Evolutionary conservation across 805 yeast species (phyloP).

Genomic region (Saturnispora quitensis): DNA sequence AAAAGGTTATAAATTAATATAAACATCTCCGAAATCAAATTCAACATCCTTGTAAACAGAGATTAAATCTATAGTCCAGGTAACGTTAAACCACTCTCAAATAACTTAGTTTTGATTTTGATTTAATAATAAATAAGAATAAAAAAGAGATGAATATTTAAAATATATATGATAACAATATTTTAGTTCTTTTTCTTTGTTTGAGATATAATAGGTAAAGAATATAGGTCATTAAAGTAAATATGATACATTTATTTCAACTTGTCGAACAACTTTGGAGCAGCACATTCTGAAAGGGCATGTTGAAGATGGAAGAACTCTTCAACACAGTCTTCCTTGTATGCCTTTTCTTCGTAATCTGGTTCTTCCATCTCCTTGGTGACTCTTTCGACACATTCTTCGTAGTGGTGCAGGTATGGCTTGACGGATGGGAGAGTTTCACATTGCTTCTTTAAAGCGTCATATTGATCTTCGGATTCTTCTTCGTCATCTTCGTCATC

Average conservation of each 20-base stretch:
- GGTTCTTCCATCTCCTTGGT: slow-evolving; percentile 77
- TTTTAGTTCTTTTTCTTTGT: not conserved
- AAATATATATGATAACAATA: not conserved
- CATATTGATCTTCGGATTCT: slow-evolving; percentile 57
- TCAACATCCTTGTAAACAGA: no score
- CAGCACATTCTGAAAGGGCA: slow-evolving; percentile 83
- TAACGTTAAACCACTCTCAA: no score
- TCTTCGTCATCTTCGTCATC: slow-evolving; percentile 42
- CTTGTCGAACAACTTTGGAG: slow-evolving; percentile 81
- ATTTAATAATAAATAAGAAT: not conserved
- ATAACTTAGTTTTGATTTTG: not conserved
- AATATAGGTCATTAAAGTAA: not conserved
- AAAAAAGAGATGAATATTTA: not conserved
- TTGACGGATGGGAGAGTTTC: slow-evolving; percentile 57
- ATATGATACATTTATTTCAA: slow-evolving; percentile 45
- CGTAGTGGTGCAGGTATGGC: slow-evolving; percentile 76
- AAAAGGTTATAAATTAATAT: not conserved
- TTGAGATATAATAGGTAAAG: not conserved
- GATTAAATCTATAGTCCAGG: no score
- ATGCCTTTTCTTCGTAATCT: slow-evolving; percentile 65
- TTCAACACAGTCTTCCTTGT: slow-evolving; percentile 97
- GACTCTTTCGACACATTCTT: slow-evolving; percentile 94
- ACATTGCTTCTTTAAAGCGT: slow-evolving; percentile 60
- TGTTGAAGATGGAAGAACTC: slow-evolving; percentile 97
- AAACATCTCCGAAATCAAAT: not conserved